Conservation (phyloP, 176 grass and related monocot genomes). For the Dactylis glomerata region DNA sequence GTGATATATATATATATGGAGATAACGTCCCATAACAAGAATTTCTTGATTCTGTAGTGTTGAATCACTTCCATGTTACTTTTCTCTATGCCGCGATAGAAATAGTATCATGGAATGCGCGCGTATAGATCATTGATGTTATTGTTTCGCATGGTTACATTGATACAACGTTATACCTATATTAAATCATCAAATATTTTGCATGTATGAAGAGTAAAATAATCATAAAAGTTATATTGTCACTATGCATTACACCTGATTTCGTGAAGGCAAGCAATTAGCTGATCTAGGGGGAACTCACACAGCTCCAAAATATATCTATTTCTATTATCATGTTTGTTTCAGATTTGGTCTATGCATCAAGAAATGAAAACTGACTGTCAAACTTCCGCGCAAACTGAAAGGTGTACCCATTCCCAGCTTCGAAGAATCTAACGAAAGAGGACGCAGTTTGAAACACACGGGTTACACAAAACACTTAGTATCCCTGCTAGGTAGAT, state of each 20-base stretch:
- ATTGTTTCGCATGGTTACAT: background rate
- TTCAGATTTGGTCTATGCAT: too few relatives aligned
- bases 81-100: background rate
- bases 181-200: background rate
- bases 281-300: too few relatives aligned
- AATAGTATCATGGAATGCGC: background rate
- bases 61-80: background rate
- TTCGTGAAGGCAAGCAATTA: background rate
- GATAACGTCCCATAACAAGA: background rate
- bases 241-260: background rate
- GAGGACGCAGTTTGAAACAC: conserved; percentile 2
- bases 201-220: background rate
- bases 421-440: background rate
- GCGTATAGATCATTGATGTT: background rate
- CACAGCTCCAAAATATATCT: too few relatives aligned
- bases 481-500: background rate
- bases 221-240: background rate
- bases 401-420: conserved; percentile 31
- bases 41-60: background rate
- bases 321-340: too few relatives aligned
- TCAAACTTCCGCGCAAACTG: background rate
- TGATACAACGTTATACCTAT: background rate
- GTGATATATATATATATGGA: background rate
- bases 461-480: background rate
- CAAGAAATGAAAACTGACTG: too few relatives aligned